Percentiles rank a stretch among this genome's conserved stretches.
Conservation (phyloP, 1,139 yeast genomes). For the Sugiyamaella paludigena region DNA sequence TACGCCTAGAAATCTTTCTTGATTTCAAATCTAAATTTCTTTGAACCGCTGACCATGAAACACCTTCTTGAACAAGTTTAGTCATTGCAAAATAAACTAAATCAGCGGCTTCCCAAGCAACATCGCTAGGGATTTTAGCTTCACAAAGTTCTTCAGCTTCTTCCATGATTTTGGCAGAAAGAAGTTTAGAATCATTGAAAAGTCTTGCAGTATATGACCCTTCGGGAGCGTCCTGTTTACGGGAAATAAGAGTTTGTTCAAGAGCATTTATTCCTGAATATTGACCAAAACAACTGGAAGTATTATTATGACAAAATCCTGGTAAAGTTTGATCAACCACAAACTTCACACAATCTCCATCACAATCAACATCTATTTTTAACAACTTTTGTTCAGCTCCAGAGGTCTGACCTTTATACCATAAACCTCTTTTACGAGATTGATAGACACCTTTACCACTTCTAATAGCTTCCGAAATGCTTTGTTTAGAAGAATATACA, state of each 20-base stretch:
- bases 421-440: constrained; percentile 81
- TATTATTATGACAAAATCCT: constrained; percentile 90
- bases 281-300: constrained; percentile 76
- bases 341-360: constrained; percentile 83
- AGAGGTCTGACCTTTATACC: constrained; percentile 95
- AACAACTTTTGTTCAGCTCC: constrained; percentile 86
- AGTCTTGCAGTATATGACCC: constrained; percentile 92
- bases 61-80: constrained; percentile 82
- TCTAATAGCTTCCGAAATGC: constrained; percentile 76
- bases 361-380: constrained; percentile 77
- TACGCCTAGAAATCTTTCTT: constrained; percentile 83
- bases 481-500: constrained; percentile 83
- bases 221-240: constrained; percentile 64
- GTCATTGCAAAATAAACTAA: constrained; percentile 84
- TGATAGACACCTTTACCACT: constrained; percentile 90
- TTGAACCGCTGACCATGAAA: constrained; percentile 75
- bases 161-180: constrained; percentile 86
- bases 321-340: constrained; percentile 77
- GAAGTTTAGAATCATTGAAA: constrained; percentile 69
- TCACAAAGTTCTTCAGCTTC: constrained; percentile 96
- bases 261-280: constrained; percentile 55
- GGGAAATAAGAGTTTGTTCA: constrained; percentile 57
- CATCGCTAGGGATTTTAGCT: constrained; percentile 65
- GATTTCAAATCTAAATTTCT: constrained; percentile 79
- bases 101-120: constrained; percentile 98